A percentile compares a stretch with the other conserved stretches of the same genome.
phyloP scores from a whole-genome alignment of 139 green algal genomes.

The Chlamydomonas sp. region DNA sequence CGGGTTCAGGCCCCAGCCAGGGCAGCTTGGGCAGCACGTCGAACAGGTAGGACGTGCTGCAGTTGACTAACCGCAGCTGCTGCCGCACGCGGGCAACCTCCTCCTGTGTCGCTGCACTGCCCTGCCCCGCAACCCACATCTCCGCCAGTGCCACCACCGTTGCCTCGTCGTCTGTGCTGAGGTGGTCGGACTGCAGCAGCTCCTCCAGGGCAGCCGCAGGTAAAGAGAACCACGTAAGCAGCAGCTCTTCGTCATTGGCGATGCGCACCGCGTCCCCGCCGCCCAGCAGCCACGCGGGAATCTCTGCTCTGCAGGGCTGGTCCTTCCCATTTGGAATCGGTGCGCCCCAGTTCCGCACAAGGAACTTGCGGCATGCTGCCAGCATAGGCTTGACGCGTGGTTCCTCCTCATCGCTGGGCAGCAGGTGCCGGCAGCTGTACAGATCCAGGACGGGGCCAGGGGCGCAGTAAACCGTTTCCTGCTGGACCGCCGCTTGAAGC shows the following conservation, averaged over 20 bases:
- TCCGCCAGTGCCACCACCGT: conserved; percentile 19
- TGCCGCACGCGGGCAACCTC: too few relatives aligned
- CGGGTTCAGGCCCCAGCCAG: too few relatives aligned
- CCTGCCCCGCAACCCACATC: too few relatives aligned
- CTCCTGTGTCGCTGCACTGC: too few relatives aligned
- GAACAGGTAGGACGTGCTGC: too few relatives aligned
- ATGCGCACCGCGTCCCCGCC: too few relatives aligned
- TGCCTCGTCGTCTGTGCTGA: conserved; percentile 15
- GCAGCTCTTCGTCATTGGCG: not conserved
- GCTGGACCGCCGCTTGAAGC: not conserved
- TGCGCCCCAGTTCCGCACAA: not conserved
- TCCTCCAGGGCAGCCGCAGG: conserved; percentile 3
- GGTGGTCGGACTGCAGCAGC: conserved; percentile 14
- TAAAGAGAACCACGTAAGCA: not conserved
- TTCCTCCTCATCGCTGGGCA: not conserved
- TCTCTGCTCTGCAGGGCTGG: too few relatives aligned
- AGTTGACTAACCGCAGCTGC: too few relatives aligned
- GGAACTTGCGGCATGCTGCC: not conserved
- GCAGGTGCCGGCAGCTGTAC: not conserved
- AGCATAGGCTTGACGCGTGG: not conserved
- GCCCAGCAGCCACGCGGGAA: too few relatives aligned
- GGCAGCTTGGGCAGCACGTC: too few relatives aligned
- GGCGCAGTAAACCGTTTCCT: not conserved
- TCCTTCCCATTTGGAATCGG: too few relatives aligned
- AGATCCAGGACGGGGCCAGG: conserved; percentile 10